Base-by-base conservation (phyloP, 805 yeast genomes). In the Cephaloascus albidus region DNA sequence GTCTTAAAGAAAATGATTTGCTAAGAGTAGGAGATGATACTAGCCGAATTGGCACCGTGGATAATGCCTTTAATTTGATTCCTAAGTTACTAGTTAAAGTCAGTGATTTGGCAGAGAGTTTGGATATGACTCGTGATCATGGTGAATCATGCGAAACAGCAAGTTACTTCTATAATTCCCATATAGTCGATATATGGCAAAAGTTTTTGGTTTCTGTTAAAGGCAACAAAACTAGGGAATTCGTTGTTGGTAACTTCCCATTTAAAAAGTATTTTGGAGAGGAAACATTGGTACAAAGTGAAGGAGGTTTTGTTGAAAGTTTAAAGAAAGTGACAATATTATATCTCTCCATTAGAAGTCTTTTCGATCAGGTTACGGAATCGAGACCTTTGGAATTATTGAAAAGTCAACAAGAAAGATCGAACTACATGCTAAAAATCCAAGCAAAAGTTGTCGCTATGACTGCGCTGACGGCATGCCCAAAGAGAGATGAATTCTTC, bases 111-210 rank as follows among this genome's bases (percentile, higher is more conserved):
- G 66, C 72, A 0, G 38, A 40, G 2, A 34, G 45, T 3, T 28
- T 65, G 20, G 53, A 47, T 1, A 43, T 55, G 14, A 56, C 55
- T 2, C 70, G 67, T 2, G 62, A 58, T 0, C 61, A 60, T 47
- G 68, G 65, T 2, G 60, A 58, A 33, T 59, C 64, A 23, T 48
- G 61, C 12, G 58, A 54, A n/a, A 54, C 68, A 3, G 68, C 72
- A 0, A 41, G 38, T 4, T 49, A 45, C 18, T 64, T 69, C 38
- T 63, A 41, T 44, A 43, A 42, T 6, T 45, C 47, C 4, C 45
- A 55, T 28, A 42, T 68, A 12, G 44, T n/a, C 4, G 12, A 4
- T 2, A 23, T 1, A 26, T 41, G 2, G 40, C 38, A 10, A 23
- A 27, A 10, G n/a, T 53, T 45, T 28, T 36, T 42, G 16, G 4